These are phyloP conservation scores for Ichthyophthirius multifiliis DNA, from an alignment of 169 alveolate species.

Conservation along the genomic window DNA sequence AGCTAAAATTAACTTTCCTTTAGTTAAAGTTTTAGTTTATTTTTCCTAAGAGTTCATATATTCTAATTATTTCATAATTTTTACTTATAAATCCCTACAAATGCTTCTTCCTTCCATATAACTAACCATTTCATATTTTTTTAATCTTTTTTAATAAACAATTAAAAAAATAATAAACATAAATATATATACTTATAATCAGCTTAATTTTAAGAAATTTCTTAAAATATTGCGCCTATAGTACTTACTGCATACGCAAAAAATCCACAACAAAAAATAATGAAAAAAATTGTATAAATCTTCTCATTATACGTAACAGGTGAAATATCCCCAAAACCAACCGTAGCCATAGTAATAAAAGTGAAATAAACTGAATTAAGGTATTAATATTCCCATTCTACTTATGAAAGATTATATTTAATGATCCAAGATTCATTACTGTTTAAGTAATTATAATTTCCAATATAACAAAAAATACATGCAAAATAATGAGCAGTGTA, in stretches of 20 bases:
- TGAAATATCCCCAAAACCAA: slow-evolving; percentile 27
- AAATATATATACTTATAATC: neutral
- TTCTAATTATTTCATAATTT: neutral
- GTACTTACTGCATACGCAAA: slow-evolving; percentile 20
- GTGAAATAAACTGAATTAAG: slow-evolving; percentile 38
- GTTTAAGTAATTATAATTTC: neutral
- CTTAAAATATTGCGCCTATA: slow-evolving; percentile 1
- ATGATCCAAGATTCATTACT: slow-evolving; percentile 13
- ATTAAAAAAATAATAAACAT: no score
- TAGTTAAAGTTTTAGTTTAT: neutral
- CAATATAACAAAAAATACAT: neutral
- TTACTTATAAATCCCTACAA: neutral
- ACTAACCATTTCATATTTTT: neutral
- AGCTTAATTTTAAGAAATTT: neutral
- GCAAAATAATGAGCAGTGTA: neutral
- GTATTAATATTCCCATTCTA: slow-evolving; percentile 21
- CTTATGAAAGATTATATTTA: neutral
- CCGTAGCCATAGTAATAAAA: slow-evolving; percentile 30
- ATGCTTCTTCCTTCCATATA: neutral
- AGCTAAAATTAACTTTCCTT: neutral
- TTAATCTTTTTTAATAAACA: neutral
- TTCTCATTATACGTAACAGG: slow-evolving; percentile 7
- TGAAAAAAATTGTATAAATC: neutral
- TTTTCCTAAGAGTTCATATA: neutral
- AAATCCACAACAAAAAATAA: slow-evolving; percentile 15